Base-by-base conservation (phyloP, 345 rosid species). In the Euphorbia lathyris region DNA sequence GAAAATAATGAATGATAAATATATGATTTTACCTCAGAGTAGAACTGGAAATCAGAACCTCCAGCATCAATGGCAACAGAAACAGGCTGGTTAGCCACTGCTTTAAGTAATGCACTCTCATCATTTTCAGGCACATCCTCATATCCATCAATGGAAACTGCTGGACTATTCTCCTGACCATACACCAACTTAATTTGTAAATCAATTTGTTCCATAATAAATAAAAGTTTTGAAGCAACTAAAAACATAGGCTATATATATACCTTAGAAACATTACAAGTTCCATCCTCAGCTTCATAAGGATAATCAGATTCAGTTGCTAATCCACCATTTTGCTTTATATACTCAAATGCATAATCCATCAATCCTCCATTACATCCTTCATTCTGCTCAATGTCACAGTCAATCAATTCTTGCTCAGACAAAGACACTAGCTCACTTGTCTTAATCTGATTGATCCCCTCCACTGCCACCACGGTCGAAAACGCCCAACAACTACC, bases 401-500 rank as follows among this genome's bases (percentile, higher is more conserved):
- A 88, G 9, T 88, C 88, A n/a, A 88, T 70, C 13, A 90, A 76
- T 69, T 90, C 84, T 68, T 90, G 94, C 68, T 84, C 92, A 0
- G 93, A 88, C n/a, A 90, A 47, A 0, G 72, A 62, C 3, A 78
- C 23, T 7, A 85, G 72, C 11, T 63, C 27, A 0, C 84, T 86
- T 1, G 78, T 79, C 47, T 30, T 73, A 7, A 88, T 81, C 75
- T 79, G 60, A 47, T 72, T 74, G 3, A 86, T 72, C 2, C 96
- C 93, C 65, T 90, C 93, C 0, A 90, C 90, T 7, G 90, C 93
- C 29, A 76, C 93, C 26, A 88, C 76, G 1, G 90, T 85, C 30
- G 96, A 88, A 79, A 90, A 90, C 7, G 96, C 93, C 91, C 93
- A 90, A 66, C 96, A 90, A 72, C 96, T 90, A 26, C 96, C 96